Percentiles rank a stretch among this genome's conserved stretches.
These are phyloP conservation scores for Pythium dissotocum DNA, from an alignment of 352 stramenopile genomes.

Conservation along the genomic window DNA sequence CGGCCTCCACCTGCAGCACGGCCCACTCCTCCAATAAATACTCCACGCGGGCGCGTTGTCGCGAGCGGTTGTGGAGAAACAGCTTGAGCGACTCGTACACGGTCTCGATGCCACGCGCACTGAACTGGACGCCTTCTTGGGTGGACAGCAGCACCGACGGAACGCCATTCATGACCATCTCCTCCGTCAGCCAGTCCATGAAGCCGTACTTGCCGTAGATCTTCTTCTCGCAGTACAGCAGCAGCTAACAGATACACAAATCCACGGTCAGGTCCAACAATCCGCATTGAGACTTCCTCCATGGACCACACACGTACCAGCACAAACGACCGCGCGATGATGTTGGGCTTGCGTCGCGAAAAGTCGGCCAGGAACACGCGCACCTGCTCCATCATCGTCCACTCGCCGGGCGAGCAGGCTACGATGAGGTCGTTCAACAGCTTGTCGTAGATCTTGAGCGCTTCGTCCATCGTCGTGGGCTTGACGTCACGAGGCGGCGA, in stretches of 20 bases:
- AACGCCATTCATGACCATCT: conserved; percentile 83
- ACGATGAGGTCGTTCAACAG: conserved; percentile 58
- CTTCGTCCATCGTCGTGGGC: conserved; percentile 52
- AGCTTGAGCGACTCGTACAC: conserved; percentile 86
- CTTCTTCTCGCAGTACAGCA: conserved; percentile 86
- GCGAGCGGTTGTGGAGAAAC: conserved; percentile 77
- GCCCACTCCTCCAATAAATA: conserved; percentile 83
- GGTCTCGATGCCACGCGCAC: conserved; percentile 72
- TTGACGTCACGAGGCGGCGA: conserved; percentile 76
- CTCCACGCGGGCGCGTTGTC: conserved; percentile 79
- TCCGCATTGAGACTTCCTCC: neutral
- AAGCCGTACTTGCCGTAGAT: conserved; percentile 85
- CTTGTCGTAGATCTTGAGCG: conserved; percentile 49
- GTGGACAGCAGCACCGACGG: conserved; percentile 81
- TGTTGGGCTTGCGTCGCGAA: conserved; percentile 62
- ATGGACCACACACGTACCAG: conserved; percentile 45
- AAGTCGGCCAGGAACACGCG: conserved; percentile 79
- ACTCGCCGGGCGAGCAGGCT: conserved; percentile 58
- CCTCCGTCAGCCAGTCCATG: conserved; percentile 79
- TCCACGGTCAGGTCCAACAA: neutral
- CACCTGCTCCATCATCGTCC: conserved; percentile 81
- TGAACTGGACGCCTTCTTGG: conserved; percentile 81
- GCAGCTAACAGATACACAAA: conserved; percentile 41
- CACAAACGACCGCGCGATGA: conserved; percentile 80
- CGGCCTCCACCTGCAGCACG: conserved; percentile 70